These are phyloP conservation scores for Vitis hybrid DNA, from an alignment of 177 flowering plant genomes.

Conservation along the genomic window DNA sequence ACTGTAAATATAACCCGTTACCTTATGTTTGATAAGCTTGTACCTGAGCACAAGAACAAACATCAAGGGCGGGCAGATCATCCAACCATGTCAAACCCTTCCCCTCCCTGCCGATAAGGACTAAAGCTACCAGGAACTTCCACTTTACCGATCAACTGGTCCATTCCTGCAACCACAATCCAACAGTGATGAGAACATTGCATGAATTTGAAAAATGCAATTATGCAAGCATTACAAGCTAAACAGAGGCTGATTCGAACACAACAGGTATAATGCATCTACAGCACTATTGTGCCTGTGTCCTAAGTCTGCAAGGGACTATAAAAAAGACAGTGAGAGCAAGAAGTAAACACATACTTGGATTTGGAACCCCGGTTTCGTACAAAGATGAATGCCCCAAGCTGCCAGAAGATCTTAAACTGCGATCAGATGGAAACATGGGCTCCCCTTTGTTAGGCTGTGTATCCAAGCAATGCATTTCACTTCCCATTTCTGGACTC, in stretches of 20 bases:
- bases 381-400: conserved; percentile 48
- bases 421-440: conserved; percentile 36
- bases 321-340: neutral
- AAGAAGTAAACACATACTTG: conserved; percentile 4
- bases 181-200: no score
- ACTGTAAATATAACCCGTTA: neutral
- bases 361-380: conserved; percentile 11
- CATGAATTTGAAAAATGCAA: neutral
- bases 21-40: neutral
- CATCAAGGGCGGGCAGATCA: no score
- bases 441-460: conserved; percentile 37
- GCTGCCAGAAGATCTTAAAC: conserved; percentile 36
- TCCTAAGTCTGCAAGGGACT: no score
- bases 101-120: conserved; percentile 5
- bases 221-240: neutral
- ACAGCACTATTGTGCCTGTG: no score
- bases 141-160: conserved; percentile 21
- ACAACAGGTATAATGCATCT: no score
- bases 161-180: conserved; percentile 18
- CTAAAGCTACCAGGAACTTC: conserved; percentile 22
- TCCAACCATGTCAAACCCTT: neutral
- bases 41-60: neutral
- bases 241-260: neutral
- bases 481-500: conserved; percentile 20
- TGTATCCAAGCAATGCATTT: conserved; percentile 33